These are phyloP conservation scores for Orbilia quercus DNA, from an alignment of 2,329 filamentous ascomycete genomes.

Conservation along the genomic window DNA sequence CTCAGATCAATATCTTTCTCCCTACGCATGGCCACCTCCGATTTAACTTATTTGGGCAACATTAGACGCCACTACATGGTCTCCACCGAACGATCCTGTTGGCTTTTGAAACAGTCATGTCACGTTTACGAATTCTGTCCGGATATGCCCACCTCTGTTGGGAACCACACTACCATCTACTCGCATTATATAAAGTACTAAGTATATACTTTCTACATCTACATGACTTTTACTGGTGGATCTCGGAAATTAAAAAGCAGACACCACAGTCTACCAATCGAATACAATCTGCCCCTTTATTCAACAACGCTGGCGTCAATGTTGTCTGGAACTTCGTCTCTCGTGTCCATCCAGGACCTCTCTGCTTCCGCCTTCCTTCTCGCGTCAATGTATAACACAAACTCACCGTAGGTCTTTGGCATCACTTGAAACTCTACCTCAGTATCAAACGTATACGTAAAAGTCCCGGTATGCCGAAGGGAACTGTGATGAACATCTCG, in stretches of 20 bases:
- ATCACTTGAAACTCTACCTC: conserved; percentile 74
- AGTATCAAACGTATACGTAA: conserved; percentile 79
- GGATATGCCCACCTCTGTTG: background rate
- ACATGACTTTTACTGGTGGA: too few species aligned
- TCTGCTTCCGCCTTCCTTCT: conserved; percentile 62
- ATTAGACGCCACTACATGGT: too few species aligned
- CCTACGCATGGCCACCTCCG: too few species aligned
- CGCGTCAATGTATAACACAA: conserved; percentile 66
- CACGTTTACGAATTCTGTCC: too few species aligned
- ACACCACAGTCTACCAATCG: too few species aligned
- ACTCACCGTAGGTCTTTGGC: conserved; percentile 67
- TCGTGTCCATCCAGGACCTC: conserved; percentile 39
- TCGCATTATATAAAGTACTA: too few species aligned
- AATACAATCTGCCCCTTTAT: conserved; percentile 11
- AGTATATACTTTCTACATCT: too few species aligned
- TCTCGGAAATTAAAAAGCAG: background rate
- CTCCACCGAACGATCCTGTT: too few species aligned
- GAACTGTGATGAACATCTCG: conserved; percentile 77
- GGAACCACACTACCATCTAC: too few species aligned
- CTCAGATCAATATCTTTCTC: too few species aligned
- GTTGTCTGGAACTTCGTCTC: conserved; percentile 50
- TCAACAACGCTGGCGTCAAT: conserved; percentile 47
- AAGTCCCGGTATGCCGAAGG: conserved; percentile 76
- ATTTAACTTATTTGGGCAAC: too few species aligned
- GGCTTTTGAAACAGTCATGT: too few species aligned